Evolutionary conservation across 306 rosid species (phyloP).

Genomic region (Nissolia schottii): DNA sequence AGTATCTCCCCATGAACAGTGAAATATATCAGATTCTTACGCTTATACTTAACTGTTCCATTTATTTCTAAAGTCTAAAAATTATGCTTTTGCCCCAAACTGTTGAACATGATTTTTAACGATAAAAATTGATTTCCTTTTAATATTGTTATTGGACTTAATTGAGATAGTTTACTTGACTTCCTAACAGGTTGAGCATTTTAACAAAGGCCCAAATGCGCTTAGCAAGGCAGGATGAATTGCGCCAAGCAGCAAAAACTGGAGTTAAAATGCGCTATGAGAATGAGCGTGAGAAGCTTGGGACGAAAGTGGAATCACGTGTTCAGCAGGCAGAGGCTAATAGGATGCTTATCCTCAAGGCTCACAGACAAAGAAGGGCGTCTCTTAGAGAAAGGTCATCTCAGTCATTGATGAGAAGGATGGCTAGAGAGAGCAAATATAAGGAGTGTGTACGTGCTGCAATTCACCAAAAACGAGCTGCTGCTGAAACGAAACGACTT

Average conservation of each 20-base stretch:
- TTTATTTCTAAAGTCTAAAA: not conserved
- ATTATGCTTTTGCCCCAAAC: not conserved
- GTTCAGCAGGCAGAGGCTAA: slow-evolving; percentile 88
- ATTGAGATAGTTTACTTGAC: slow-evolving; percentile 17
- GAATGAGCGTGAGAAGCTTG: slow-evolving; percentile 67
- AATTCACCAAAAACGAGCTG: slow-evolving; percentile 75
- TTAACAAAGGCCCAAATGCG: slow-evolving; percentile 80
- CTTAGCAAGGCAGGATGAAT: slow-evolving; percentile 69
- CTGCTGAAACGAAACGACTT: slow-evolving; percentile 85
- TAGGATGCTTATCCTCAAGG: slow-evolving; percentile 79
- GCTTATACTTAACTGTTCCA: not conserved
- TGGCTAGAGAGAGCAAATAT: slow-evolving; percentile 77
- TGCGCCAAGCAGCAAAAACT: slow-evolving; percentile 89
- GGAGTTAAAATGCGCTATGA: slow-evolving; percentile 67
- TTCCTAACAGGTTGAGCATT: slow-evolving; percentile 65
- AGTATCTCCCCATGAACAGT: not conserved
- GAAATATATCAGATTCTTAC: not conserved
- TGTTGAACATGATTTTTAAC: not conserved
- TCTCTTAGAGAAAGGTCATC: slow-evolving; percentile 82
- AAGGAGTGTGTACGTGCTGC: slow-evolving; percentile 90
- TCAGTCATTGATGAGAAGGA: slow-evolving; percentile 69
- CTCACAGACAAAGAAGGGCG: slow-evolving; percentile 80
- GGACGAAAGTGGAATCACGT: slow-evolving; percentile 74
- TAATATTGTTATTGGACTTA: not conserved
- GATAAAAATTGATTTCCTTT: not conserved